A percentile compares a stretch with the other conserved stretches of the same genome.
phyloP scores from a whole-genome alignment of 2,329 filamentous ascomycete genomes.

The Colletotrichum sp. region DNA sequence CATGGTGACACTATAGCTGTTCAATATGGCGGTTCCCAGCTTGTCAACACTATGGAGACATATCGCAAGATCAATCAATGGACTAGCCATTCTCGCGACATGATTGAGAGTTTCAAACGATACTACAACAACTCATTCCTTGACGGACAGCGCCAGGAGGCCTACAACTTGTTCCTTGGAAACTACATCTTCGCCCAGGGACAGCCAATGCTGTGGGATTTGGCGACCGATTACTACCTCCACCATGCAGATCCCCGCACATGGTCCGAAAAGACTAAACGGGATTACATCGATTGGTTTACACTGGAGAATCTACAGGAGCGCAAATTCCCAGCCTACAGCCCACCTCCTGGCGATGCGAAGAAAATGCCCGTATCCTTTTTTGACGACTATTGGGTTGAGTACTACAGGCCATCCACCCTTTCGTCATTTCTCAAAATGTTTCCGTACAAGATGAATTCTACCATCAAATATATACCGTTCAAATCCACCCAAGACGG shows the following conservation, averaged over 20 bases:
- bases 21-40: slow-evolving; percentile 95
- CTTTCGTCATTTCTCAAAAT: slow-evolving; percentile 91
- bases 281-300: slow-evolving; percentile 90
- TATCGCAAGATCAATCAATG: slow-evolving; percentile 99
- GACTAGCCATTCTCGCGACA: slow-evolving; percentile 96
- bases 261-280: slow-evolving; percentile 66
- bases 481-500: slow-evolving; percentile 75
- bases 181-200: slow-evolving; percentile 91
- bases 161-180: slow-evolving; percentile 95
- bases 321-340: slow-evolving; percentile 59
- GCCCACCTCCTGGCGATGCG: slow-evolving; percentile 50
- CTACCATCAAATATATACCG: slow-evolving; percentile 82
- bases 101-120: slow-evolving; percentile 98
- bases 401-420: slow-evolving; percentile 90
- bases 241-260: slow-evolving; percentile 85
- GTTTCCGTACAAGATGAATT: slow-evolving; percentile 92
- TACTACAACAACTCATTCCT: slow-evolving; percentile 99
- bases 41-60: slow-evolving; percentile 99
- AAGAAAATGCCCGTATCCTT: slow-evolving; percentile 56
- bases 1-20: slow-evolving; percentile 98
- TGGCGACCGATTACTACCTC: slow-evolving; percentile 93
- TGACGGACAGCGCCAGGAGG: slow-evolving; percentile 96
- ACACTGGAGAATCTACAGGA: slow-evolving; percentile 74
- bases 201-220: slow-evolving; percentile 96
- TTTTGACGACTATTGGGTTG: slow-evolving; percentile 95